These are phyloP conservation scores for Moringa oleifera DNA, from an alignment of 345 rosid genomes.

Conservation along the genomic window DNA sequence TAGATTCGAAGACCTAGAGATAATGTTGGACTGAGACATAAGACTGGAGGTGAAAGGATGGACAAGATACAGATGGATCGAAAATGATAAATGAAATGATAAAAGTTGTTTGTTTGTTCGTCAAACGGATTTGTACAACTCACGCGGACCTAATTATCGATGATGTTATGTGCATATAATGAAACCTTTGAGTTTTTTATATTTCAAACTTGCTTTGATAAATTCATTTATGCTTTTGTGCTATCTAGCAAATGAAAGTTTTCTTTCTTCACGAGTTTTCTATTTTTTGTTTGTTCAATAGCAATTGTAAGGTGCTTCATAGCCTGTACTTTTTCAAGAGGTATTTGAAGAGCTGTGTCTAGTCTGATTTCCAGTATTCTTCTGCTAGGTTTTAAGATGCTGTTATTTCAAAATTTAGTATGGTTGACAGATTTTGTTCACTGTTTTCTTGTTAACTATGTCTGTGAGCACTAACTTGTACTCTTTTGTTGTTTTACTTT, in stretches of 20 bases:
- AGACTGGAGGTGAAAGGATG: background rate
- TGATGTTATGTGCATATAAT: background rate
- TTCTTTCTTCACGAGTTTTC: too few species aligned
- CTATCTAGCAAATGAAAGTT: too few species aligned
- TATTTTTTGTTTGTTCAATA: background rate
- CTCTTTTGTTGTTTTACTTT: conserved; percentile 2
- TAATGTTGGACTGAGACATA: background rate
- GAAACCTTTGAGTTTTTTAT: too few species aligned
- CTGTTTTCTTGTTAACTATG: conserved; percentile 2
- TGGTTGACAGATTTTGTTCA: too few species aligned
- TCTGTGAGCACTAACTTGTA: conserved; percentile 12
- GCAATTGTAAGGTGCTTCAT: background rate
- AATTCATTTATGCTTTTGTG: too few species aligned
- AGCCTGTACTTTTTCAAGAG: background rate
- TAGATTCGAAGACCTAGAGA: too few species aligned
- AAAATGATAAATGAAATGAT: background rate
- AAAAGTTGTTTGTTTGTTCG: background rate
- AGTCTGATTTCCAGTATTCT: background rate
- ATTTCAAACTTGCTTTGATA: too few species aligned
- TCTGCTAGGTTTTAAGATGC: background rate
- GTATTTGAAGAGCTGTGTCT: background rate
- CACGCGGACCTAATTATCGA: too few species aligned
- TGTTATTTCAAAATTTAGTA: too few species aligned
- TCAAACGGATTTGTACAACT: too few species aligned
- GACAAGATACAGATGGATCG: background rate